Conservation (phyloP, 768 basidiomycete genomes). For the Lactarius sp. region DNA sequence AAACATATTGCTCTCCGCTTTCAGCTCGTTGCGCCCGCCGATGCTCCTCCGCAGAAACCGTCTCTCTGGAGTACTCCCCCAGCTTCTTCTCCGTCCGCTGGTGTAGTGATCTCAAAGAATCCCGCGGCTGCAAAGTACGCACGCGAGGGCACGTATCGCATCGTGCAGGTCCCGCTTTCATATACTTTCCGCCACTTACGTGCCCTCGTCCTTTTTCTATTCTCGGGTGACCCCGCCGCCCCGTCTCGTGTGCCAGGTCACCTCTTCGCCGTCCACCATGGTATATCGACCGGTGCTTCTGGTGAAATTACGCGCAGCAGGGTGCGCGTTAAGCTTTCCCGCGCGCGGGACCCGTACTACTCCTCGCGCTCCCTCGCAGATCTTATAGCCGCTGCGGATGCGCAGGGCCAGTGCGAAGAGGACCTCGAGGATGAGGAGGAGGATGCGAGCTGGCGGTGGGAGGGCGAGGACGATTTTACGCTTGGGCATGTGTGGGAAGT, state of each 20-base stretch:
- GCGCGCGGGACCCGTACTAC: constrained; percentile 32
- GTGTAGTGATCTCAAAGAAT: background rate
- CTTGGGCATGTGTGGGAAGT: constrained; percentile 54
- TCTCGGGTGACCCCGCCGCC: constrained; percentile 33
- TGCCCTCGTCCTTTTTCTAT: constrained; percentile 57
- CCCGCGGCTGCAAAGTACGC: constrained; percentile 8
- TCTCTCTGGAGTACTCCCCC: constrained; percentile 14
- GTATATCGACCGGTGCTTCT: constrained; percentile 40
- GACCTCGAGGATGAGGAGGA: constrained; percentile 28
- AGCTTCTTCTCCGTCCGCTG: background rate
- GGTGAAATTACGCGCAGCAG: constrained; percentile 47
- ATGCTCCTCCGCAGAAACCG: constrained; percentile 11
- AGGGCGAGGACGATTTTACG: constrained; percentile 62
- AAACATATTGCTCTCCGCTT: constrained; percentile 62
- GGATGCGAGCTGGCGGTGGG: constrained; percentile 55
- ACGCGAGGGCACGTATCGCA: constrained; percentile 52
- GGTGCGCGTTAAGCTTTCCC: constrained; percentile 30
- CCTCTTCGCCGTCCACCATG: constrained; percentile 55
- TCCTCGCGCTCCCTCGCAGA: constrained; percentile 30
- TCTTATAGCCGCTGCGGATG: constrained; percentile 19
- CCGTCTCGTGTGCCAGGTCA: constrained; percentile 35
- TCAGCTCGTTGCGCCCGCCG: constrained; percentile 45
- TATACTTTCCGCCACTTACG: constrained; percentile 66
- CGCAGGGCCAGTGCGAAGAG: constrained; percentile 14
- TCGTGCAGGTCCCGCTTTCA: constrained; percentile 64